Evolutionary conservation across 108 stramenopile genomes (phyloP).

Genomic region (Thalassiosira profunda): DNA sequence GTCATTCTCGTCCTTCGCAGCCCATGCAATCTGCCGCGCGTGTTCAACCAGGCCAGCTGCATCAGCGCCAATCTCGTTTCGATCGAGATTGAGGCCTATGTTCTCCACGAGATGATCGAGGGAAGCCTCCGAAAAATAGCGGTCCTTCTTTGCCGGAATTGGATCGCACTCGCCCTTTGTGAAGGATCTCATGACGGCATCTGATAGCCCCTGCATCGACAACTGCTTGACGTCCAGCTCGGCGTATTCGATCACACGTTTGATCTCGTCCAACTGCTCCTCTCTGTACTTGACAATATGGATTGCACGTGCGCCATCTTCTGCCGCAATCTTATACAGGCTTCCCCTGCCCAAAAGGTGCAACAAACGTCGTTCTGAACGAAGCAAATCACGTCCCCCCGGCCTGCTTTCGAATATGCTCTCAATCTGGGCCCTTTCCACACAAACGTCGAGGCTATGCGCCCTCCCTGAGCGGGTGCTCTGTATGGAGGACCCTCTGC

Average conservation of each 20-base stretch:
- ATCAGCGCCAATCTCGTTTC: no score
- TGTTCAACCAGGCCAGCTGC: no score
- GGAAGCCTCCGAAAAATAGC: not conserved
- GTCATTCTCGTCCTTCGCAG: no score
- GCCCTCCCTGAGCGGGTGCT: not conserved
- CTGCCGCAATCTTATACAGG: not conserved
- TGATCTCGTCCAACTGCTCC: not conserved
- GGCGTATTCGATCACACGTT: not conserved
- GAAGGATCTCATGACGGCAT: not conserved
- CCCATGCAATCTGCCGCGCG: no score
- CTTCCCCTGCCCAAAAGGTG: constrained; percentile 2
- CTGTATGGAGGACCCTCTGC: not conserved
- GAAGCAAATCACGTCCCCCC: constrained; percentile 1
- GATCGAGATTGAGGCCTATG: no score
- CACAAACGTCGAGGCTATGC: not conserved
- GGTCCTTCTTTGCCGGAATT: no score
- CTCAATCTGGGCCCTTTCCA: not conserved
- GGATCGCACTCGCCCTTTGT: no score
- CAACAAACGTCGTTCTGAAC: not conserved
- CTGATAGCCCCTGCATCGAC: not conserved
- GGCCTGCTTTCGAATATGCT: constrained; percentile 1
- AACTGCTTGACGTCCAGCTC: not conserved
- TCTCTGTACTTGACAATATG: not conserved
- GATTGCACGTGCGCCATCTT: not conserved
- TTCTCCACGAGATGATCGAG: not conserved